Base-by-base conservation (phyloP, 225 moss, liverwort and hornwort species). In the Pseudisothecium myosuroides region DNA sequence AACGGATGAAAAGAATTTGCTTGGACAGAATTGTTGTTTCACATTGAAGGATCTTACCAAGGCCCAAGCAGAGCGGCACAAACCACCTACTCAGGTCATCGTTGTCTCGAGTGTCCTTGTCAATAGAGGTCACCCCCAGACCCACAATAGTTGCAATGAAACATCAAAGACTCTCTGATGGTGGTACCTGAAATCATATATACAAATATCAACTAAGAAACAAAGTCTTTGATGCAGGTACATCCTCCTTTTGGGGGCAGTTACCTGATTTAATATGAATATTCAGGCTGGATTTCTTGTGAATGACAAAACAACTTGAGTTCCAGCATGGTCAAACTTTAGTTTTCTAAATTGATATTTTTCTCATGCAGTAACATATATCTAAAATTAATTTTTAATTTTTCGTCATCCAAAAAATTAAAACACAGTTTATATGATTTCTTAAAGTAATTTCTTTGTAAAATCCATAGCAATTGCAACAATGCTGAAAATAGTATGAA, bases 101-200 rank as follows among this genome's bases (percentile, higher is more conserved):
- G 56, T 58, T 88, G 63, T 81, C 90, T 81, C 86, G 23, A 17
- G 62, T 29, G 81, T 50, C 74, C 83, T 88, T 83, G 27, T 64
- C n/a, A 81, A 61, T 80, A 65, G 78, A 86, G 82, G 80, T 89
- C 45, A 95, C 89, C 68, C 95, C 95, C 50, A 97, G 91, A 76
- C 96, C 97, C 78, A 97, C 97, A 85, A 97, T 86, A 39, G 93
- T 89, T 85, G 96, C 96, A 90, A 95, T 95, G 27, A 96, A 69
- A 84, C 93, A 95, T 80, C 95, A 91, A n/a, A 95, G 88, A 60
- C 92, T 94, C 91, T 97, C 93, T 83, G 90, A 93, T 81, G 89
- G 67, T 80, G 96, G 95, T 37, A 96, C 95, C 96, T 97, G 91
- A 72, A 90, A 88, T 45, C 36, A 80, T 12, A 41, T 41, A n/a